Evolutionary conservation across 108 stramenopile genomes (phyloP).

Genomic region (Bacterosira constricta): DNA sequence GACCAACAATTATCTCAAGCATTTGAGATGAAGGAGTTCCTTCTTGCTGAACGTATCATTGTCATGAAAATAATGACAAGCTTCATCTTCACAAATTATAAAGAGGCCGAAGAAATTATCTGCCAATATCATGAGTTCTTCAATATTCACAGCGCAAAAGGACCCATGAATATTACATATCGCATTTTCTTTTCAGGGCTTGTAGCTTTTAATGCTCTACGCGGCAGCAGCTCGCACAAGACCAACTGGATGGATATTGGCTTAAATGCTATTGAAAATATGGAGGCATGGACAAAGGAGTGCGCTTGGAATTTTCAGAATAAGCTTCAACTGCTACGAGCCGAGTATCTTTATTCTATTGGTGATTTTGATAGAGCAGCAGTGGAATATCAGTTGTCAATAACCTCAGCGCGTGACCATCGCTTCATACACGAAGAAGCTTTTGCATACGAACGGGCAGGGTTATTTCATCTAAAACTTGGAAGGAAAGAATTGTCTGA

Average conservation of each 20-base stretch:
- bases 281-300: not conserved
- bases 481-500: no score
- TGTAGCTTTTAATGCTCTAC: slow-evolving; percentile 9
- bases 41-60: not conserved
- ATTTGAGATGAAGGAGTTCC: not conserved
- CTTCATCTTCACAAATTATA: slow-evolving; percentile 2
- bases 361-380: no score
- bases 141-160: not conserved
- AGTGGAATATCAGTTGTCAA: no score
- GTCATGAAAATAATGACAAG: slow-evolving; percentile 4
- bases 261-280: not conserved
- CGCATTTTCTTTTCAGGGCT: not conserved
- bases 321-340: slow-evolving; percentile 5
- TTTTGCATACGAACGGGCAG: no score
- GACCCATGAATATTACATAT: slow-evolving; percentile 7
- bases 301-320: slow-evolving; percentile 20
- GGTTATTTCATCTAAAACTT: no score
- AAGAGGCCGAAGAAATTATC: not conserved
- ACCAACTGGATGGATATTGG: slow-evolving; percentile 7
- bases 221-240: not conserved
- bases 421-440: no score
- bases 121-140: slow-evolving; percentile 1
- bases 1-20: not conserved
- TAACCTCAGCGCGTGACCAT: no score
- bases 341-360: slow-evolving; percentile 8